A percentile compares a stretch with the other conserved stretches of the same genome.
phyloP scores from a whole-genome alignment of 768 basidiomycete species.

The Clitopilus passeckerianus region DNA sequence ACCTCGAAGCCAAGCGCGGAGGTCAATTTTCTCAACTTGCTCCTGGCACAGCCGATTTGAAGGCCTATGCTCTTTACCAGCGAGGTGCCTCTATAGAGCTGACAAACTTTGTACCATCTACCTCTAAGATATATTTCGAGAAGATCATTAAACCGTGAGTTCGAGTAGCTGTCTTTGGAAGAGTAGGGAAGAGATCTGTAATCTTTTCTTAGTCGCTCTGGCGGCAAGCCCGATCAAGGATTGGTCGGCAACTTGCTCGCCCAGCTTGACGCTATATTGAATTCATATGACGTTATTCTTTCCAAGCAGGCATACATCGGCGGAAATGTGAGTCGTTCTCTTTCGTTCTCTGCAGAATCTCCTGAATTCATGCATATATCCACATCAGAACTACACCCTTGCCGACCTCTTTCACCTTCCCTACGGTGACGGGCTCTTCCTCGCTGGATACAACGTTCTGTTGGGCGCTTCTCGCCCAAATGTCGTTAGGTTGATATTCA shows the following conservation, averaged over 20 bases:
- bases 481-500: not conserved
- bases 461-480: not conserved
- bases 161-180: too few relatives aligned
- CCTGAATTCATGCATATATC: not conserved
- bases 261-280: conserved; percentile 5
- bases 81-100: too few relatives aligned
- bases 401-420: not conserved
- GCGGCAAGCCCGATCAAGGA: conserved; percentile 11
- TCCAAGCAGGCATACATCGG: not conserved
- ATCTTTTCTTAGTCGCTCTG: not conserved
- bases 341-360: too few relatives aligned
- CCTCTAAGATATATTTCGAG: too few relatives aligned
- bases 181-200: too few relatives aligned
- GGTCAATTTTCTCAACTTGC: too few relatives aligned
- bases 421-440: not conserved
- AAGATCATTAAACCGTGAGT: too few relatives aligned
- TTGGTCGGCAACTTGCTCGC: conserved; percentile 15
- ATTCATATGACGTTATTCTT: not conserved
- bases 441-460: not conserved
- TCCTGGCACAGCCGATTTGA: too few relatives aligned
- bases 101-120: too few relatives aligned
- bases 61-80: too few relatives aligned
- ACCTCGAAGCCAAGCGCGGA: too few relatives aligned
- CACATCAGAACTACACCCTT: not conserved
- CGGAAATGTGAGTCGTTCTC: not conserved